Evolutionary conservation across 768 basidiomycete species (phyloP).

Genomic region (Pisolithus marmoratus): DNA sequence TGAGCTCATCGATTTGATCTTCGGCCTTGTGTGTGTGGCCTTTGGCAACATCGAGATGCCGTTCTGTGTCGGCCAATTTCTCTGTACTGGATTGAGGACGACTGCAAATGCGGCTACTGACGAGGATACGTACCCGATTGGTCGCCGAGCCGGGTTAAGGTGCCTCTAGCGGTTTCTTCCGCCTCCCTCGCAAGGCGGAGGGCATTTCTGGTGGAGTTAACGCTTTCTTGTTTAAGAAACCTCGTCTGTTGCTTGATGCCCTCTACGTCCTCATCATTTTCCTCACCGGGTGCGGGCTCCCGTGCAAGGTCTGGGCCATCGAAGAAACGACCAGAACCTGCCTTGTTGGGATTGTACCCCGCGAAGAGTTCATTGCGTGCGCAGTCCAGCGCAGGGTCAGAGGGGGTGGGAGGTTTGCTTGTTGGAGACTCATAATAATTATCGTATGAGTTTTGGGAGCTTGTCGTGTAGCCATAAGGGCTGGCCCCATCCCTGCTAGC

Average conservation of each 20-base stretch:
- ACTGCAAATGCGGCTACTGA: not conserved
- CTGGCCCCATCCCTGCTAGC: slow-evolving; percentile 62
- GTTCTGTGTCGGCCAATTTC: slow-evolving; percentile 89
- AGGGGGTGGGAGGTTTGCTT: slow-evolving; percentile 3
- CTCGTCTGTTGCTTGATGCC: slow-evolving; percentile 91
- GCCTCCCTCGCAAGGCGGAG: slow-evolving; percentile 91
- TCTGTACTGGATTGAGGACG: slow-evolving; percentile 35
- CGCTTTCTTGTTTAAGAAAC: slow-evolving; percentile 86
- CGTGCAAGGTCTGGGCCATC: slow-evolving; percentile 49
- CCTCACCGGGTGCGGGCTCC: slow-evolving; percentile 56
- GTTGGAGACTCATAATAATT: slow-evolving; percentile 18
- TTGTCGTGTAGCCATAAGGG: slow-evolving; percentile 36
- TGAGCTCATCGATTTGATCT: slow-evolving; percentile 90
- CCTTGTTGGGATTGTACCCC: slow-evolving; percentile 60
- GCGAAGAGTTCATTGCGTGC: slow-evolving; percentile 73
- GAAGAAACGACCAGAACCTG: slow-evolving; percentile 60
- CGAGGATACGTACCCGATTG: slow-evolving; percentile 74
- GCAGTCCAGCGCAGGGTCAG: slow-evolving; percentile 42
- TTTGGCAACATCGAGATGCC: slow-evolving; percentile 89
- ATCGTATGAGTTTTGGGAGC: slow-evolving; percentile 20
- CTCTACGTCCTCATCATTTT: slow-evolving; percentile 85
- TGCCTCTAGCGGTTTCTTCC: slow-evolving; percentile 89
- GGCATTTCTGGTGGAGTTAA: slow-evolving; percentile 86
- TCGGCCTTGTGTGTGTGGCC: slow-evolving; percentile 83
- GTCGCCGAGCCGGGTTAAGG: slow-evolving; percentile 75